These are phyloP conservation scores for Elongisporangium anandrum DNA, from an alignment of 352 stramenopile genomes.

Conservation along the genomic window DNA sequence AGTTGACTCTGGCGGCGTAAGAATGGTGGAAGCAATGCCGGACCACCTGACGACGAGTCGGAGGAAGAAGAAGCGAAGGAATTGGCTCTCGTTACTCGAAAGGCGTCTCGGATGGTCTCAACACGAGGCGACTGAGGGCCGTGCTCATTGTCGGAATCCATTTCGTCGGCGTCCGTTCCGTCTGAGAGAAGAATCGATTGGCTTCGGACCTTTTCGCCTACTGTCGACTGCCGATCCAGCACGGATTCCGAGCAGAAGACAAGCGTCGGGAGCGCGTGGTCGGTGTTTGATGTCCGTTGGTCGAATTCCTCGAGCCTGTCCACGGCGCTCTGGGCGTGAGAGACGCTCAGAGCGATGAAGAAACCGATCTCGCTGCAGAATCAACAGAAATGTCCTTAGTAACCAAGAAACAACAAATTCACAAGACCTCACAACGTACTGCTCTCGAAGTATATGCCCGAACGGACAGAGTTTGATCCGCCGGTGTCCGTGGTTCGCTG, in stretches of 20 bases:
- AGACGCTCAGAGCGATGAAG: slow-evolving; percentile 39
- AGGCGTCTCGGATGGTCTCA: not conserved
- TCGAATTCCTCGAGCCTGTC: slow-evolving; percentile 17
- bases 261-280: slow-evolving; percentile 20
- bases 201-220: slow-evolving; percentile 15
- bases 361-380: slow-evolving; percentile 41
- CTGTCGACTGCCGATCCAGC: slow-evolving; percentile 37
- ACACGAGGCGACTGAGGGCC: not conserved
- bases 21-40: not conserved
- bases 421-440: slow-evolving; percentile 18
- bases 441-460: slow-evolving; percentile 26
- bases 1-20: slow-evolving; percentile 3
- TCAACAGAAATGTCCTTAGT: not conserved
- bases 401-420: not conserved
- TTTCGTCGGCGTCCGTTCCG: slow-evolving; percentile 11
- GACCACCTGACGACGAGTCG: slow-evolving; percentile 3
- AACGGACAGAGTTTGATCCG: slow-evolving; percentile 35
- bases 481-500: slow-evolving; percentile 12
- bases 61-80: slow-evolving; percentile 1
- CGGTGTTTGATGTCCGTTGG: not conserved
- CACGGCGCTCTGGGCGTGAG: slow-evolving; percentile 33
- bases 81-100: not conserved
- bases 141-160: not conserved
- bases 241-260: slow-evolving; percentile 47
- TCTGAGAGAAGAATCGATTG: slow-evolving; percentile 19